A percentile compares a stretch with the other conserved stretches of the same genome.
Conservation (phyloP, 2,329 filamentous ascomycete genomes). For the Xylaria sp. region DNA sequence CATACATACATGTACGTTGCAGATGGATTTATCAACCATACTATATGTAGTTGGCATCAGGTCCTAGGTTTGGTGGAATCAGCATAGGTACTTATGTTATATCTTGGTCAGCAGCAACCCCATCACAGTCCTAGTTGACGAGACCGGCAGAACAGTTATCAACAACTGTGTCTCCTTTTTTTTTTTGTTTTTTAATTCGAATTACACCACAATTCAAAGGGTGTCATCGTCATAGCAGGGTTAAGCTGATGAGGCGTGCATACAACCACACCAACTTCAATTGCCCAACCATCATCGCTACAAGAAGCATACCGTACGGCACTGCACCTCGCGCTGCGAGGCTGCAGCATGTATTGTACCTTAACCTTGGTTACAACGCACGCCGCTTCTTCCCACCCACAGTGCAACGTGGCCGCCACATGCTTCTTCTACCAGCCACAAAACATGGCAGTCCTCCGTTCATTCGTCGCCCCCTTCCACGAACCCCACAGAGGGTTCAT, state of each 20-base stretch:
- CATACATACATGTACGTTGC: constrained; percentile 1
- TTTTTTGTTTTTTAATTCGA: not conserved
- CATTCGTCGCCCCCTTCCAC: constrained; percentile 19
- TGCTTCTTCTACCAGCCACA: constrained; percentile 33
- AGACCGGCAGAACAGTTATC: not conserved
- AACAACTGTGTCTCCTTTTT: not conserved
- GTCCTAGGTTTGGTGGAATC: constrained; percentile 10
- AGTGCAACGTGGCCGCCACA: constrained; percentile 38
- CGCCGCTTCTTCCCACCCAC: constrained; percentile 13
- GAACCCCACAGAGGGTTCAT: constrained; percentile 24
- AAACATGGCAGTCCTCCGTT: constrained; percentile 8
- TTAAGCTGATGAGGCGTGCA: constrained; percentile 13
- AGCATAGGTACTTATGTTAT: constrained; percentile 14
- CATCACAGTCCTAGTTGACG: not conserved
- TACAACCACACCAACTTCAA: constrained; percentile 12
- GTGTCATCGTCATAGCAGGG: constrained; percentile 3
- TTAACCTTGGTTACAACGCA: constrained; percentile 25
- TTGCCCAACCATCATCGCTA: constrained; percentile 11
- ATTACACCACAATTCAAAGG: not conserved
- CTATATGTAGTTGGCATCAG: constrained; percentile 20
- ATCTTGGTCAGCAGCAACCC: constrained; percentile 26
- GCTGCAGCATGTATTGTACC: constrained; percentile 30
- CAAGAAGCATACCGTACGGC: constrained; percentile 22
- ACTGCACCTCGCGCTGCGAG: constrained; percentile 30
- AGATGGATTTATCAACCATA: constrained; percentile 26